Evolutionary conservation across 345 rosid genomes (phyloP).

Genomic region (Dipteronia dyeriana): DNA sequence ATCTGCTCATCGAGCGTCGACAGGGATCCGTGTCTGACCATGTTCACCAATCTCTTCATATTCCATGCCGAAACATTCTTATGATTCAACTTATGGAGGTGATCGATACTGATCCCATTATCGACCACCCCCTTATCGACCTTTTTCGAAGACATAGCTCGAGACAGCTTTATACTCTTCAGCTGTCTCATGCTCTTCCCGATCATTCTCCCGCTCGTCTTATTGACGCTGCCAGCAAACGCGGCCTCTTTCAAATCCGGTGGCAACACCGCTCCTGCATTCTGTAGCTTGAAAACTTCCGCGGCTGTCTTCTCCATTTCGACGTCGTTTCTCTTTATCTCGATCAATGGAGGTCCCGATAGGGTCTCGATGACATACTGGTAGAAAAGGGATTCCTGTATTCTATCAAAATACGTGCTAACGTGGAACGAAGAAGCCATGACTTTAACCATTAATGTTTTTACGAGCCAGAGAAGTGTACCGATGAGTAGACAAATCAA

Average conservation of each 20-base stretch:
- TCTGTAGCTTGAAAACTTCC: constrained; percentile 54
- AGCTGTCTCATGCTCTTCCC: constrained; percentile 19
- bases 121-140: constrained; percentile 9
- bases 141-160: constrained; percentile 24
- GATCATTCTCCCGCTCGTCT: constrained; percentile 32
- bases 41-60: constrained; percentile 91
- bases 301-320: constrained; percentile 50
- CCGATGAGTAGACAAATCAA: constrained; percentile 67
- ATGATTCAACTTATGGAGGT: constrained; percentile 65
- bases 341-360: constrained; percentile 76
- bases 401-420: constrained; percentile 87
- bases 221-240: constrained; percentile 30
- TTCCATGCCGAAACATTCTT: constrained; percentile 95
- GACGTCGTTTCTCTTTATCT: constrained; percentile 46
- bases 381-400: constrained; percentile 76
- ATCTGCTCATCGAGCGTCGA: constrained; percentile 83
- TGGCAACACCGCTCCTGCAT: constrained; percentile 61
- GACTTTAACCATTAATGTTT: constrained; percentile 80
- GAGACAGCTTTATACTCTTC: constrained; percentile 40
- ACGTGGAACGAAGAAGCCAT: constrained; percentile 91
- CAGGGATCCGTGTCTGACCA: constrained; percentile 69
- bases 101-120: constrained; percentile 54
- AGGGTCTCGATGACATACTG: constrained; percentile 84
- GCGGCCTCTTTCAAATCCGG: constrained; percentile 57
- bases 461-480: constrained; percentile 74